Evolutionary conservation across 257 asterid genomes (phyloP).

Genomic region (Solanum arcanum): DNA sequence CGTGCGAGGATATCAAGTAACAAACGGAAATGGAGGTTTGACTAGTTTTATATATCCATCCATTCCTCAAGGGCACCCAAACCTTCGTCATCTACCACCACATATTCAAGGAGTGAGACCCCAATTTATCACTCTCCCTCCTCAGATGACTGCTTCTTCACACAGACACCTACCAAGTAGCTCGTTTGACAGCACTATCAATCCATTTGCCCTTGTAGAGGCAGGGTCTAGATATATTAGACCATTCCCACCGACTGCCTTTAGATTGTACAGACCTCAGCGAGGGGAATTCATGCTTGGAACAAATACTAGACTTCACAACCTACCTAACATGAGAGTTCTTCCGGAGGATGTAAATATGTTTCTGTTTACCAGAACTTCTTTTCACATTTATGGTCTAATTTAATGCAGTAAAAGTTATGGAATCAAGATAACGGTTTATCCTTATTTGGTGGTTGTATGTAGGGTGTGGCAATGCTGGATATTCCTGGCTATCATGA

Average conservation of each 20-base stretch:
- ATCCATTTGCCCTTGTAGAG: slow-evolving; percentile 33
- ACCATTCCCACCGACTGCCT: slow-evolving; percentile 45
- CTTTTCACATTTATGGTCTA: neutral
- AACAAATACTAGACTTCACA: slow-evolving; percentile 35
- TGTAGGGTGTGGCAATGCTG: slow-evolving; percentile 63
- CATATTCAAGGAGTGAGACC: slow-evolving; percentile 46
- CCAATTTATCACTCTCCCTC: slow-evolving; percentile 32
- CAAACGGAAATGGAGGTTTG: slow-evolving; percentile 25
- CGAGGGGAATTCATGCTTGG: slow-evolving; percentile 45
- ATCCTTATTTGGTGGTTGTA: neutral
- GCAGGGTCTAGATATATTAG: slow-evolving; percentile 38
- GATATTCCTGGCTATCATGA: slow-evolving; percentile 62
- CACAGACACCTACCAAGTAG: slow-evolving; percentile 25
- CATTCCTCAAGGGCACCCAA: slow-evolving; percentile 40
- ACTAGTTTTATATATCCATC: slow-evolving; percentile 38
- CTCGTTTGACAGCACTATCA: slow-evolving; percentile 12
- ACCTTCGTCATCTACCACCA: slow-evolving; percentile 30
- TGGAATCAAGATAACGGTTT: neutral
- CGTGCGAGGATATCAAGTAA: slow-evolving; percentile 40
- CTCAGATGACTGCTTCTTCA: slow-evolving; percentile 41
- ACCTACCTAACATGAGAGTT: slow-evolving; percentile 62
- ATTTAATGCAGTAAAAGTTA: neutral
- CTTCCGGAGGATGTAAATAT: slow-evolving; percentile 77
- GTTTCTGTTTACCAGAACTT: neutral
- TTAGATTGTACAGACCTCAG: slow-evolving; percentile 49